A percentile compares a stretch with the other conserved stretches of the same genome.
These are phyloP conservation scores for Chaetoceros muelleri DNA, from an alignment of 108 stramenopile species.

Conservation along the genomic window DNA sequence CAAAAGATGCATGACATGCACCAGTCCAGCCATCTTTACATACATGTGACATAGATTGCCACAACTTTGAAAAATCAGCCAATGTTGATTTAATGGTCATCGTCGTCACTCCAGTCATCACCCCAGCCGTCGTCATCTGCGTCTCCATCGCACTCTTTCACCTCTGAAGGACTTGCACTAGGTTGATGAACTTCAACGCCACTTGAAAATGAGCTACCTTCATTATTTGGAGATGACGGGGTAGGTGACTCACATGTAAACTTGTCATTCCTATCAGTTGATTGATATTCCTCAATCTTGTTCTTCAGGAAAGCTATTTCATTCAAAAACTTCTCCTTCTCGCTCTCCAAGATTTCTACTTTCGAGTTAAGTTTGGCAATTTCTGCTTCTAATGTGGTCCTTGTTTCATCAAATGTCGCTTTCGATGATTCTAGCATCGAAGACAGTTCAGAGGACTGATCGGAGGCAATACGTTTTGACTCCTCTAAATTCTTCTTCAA, in stretches of 20 bases:
- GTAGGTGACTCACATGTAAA: too few species aligned
- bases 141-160: not conserved
- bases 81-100: too few species aligned
- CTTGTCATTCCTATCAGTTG: not conserved
- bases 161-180: too few species aligned
- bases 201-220: not conserved
- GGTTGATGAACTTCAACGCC: not conserved
- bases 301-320: not conserved
- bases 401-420: not conserved
- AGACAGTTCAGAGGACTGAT: too few species aligned
- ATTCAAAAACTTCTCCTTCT: not conserved
- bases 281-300: not conserved
- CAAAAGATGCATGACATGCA: too few species aligned
- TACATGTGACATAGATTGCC: too few species aligned
- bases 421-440: too few species aligned
- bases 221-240: not conserved
- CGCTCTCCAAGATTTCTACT: not conserved
- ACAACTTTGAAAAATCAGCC: too few species aligned
- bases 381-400: not conserved
- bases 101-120: not conserved
- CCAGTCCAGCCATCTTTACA: too few species aligned
- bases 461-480: not conserved
- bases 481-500: not conserved
- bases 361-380: not conserved
- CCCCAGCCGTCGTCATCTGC: not conserved